Percentiles rank a stretch among this genome's conserved stretches.
These are phyloP conservation scores for Erysimum cheiranthoides DNA, from an alignment of 345 rosid species.

Conservation along the genomic window DNA sequence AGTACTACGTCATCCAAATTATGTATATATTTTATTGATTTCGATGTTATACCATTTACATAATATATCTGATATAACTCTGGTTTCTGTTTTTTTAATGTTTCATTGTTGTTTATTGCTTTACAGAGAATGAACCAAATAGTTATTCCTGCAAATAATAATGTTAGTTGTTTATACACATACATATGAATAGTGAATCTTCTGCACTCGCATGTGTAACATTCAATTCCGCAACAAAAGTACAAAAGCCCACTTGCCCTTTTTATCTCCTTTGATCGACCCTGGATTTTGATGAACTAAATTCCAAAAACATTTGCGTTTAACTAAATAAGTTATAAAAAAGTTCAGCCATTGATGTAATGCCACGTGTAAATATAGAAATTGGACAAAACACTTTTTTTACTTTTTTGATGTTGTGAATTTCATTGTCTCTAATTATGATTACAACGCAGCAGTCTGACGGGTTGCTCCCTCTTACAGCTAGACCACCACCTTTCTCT, in stretches of 20 bases:
- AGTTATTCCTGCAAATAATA: conserved; percentile 32
- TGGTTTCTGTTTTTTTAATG: conserved; percentile 8
- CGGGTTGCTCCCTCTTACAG: conserved; percentile 46
- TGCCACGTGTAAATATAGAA: conserved; percentile 16
- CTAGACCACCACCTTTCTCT: conserved; percentile 38
- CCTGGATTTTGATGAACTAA: conserved; percentile 33
- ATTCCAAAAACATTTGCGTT: conserved; percentile 37
- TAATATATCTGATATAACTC: background rate
- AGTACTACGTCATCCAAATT: background rate
- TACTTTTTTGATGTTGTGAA: conserved; percentile 20
- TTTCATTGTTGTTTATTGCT: conserved; percentile 16
- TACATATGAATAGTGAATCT: conserved; percentile 37
- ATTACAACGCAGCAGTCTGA: conserved; percentile 50
- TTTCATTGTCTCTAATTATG: conserved; percentile 46
- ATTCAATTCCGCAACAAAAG: conserved; percentile 38
- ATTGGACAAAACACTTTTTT: conserved; percentile 21
- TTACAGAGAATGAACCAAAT: conserved; percentile 17
- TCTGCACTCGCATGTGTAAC: conserved; percentile 40
- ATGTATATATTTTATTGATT: background rate
- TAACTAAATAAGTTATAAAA: background rate
- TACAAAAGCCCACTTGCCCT: conserved; percentile 43
- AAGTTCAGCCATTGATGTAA: background rate
- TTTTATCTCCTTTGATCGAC: conserved; percentile 34
- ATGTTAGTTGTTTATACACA: conserved; percentile 3
- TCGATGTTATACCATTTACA: background rate